Conservation (phyloP, 2,329 filamentous ascomycete genomes). For the Aphanoascus verrucosus region DNA sequence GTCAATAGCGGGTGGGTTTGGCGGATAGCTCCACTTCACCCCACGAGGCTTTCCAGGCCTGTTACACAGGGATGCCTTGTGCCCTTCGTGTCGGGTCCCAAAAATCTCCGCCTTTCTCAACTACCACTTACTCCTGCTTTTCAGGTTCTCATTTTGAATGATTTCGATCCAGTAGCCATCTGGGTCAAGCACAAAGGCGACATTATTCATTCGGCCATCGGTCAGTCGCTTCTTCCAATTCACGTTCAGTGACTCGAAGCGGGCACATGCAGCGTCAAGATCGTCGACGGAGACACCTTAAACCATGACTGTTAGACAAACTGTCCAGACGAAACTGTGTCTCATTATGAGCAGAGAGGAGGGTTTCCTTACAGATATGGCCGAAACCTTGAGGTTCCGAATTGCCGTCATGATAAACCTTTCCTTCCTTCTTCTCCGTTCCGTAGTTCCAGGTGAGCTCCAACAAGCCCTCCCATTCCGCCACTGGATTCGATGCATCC, state of each 20-base stretch:
- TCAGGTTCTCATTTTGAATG: conserved; percentile 56
- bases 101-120: not conserved
- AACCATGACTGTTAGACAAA: conserved; percentile 2
- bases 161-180: conserved; percentile 71
- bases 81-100: too few relatives aligned
- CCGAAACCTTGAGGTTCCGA: conserved; percentile 85
- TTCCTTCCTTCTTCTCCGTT: conserved; percentile 63
- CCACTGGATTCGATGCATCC: conserved; percentile 46
- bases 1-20: too few relatives aligned
- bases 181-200: conserved; percentile 83
- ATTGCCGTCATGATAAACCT: conserved; percentile 92
- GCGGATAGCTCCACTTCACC: too few relatives aligned
- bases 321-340: not conserved
- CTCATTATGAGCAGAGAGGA: not conserved
- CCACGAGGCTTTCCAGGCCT: too few relatives aligned
- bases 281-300: conserved; percentile 74
- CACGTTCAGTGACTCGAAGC: conserved; percentile 71
- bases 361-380: conserved; percentile 61
- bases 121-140: conserved; percentile 35
- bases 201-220: conserved; percentile 82
- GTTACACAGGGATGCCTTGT: too few relatives aligned
- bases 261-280: conserved; percentile 72
- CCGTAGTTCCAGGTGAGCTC: conserved; percentile 80
- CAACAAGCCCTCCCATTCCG: conserved; percentile 68
- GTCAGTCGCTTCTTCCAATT: conserved; percentile 94